These are phyloP conservation scores for Apiotrichum laibachii DNA, from an alignment of 1,284 basidiomycete genomes.

Conservation along the genomic window DNA sequence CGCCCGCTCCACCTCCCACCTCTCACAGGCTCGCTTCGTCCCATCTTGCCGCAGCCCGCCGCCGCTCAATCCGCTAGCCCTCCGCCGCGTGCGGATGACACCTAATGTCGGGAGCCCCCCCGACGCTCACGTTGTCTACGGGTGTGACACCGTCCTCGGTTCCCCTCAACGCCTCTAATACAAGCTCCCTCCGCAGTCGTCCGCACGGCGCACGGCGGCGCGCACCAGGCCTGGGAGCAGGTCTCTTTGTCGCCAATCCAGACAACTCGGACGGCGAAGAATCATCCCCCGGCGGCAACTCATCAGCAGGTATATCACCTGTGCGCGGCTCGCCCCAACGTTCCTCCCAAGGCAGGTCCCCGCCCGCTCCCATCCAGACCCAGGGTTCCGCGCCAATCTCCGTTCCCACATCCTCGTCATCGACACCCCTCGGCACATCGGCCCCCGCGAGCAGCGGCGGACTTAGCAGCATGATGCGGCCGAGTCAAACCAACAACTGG, in stretches of 20 bases:
- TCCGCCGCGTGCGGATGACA: constrained; percentile 3
- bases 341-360: not conserved
- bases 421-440: not conserved
- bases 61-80: too few relatives aligned
- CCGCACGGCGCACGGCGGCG: constrained; percentile 39
- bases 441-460: not conserved
- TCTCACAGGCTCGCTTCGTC: not conserved
- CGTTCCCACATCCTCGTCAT: not conserved
- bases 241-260: constrained; percentile 44
- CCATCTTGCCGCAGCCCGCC: not conserved
- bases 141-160: not conserved
- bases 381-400: not conserved
- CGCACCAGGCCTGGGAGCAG: constrained; percentile 20
- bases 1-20: too few relatives aligned
- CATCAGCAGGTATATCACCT: not conserved
- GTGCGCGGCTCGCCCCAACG: constrained; percentile 5
- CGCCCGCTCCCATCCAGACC: not conserved
- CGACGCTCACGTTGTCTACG: constrained; percentile 2
- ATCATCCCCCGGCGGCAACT: constrained; percentile 1
- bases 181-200: constrained; percentile 14
- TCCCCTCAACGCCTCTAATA: not conserved
- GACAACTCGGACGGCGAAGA: constrained; percentile 46
- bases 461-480: too few relatives aligned
- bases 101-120: constrained; percentile 1
- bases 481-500: too few relatives aligned